Conservation (phyloP, 2,329 filamentous ascomycete genomes). For the Phialophora verrucosa region DNA sequence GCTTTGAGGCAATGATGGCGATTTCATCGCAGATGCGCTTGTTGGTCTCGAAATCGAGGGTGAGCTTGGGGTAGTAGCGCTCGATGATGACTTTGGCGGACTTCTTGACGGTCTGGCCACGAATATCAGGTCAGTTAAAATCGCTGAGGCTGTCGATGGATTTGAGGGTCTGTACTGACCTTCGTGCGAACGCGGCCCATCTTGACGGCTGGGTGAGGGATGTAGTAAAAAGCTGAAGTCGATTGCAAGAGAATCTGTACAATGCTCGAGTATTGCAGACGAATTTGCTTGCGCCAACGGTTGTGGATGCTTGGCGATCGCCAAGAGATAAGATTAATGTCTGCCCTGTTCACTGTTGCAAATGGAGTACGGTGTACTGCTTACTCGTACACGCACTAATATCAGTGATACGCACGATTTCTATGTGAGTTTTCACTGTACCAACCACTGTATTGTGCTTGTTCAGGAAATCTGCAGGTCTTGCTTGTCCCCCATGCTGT, state of each 20-base stretch:
- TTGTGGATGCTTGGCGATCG: constrained; percentile 21
- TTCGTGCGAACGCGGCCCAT: constrained; percentile 58
- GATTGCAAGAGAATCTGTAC: background rate
- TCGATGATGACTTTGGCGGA: constrained; percentile 99
- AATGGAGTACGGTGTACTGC: too few species aligned
- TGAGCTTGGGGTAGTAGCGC: constrained; percentile 96
- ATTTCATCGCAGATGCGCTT: constrained; percentile 99
- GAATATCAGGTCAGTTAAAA: constrained; percentile 12
- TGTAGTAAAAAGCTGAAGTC: constrained; percentile 16
- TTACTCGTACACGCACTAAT: too few species aligned
- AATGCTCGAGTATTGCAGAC: background rate
- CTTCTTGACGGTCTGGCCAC: constrained; percentile 70
- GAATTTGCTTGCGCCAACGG: background rate
- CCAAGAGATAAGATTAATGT: constrained; percentile 24
- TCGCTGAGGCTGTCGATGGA: too few species aligned
- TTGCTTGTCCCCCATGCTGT: too few species aligned
- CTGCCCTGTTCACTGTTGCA: too few species aligned
- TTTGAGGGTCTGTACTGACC: constrained; percentile 40
- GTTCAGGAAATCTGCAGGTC: too few species aligned
- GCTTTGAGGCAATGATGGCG: constrained; percentile 98
- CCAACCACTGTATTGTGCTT: too few species aligned
- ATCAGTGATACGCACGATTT: too few species aligned
- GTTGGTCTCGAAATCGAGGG: constrained; percentile 99
- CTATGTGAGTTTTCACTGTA: too few species aligned
- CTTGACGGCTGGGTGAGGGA: constrained; percentile 46